Evolutionary conservation across 208 protist genomes (phyloP), one percentile per base, ranked within the genome.

Genomic region (Trypanosomatidae sp.): DNA sequence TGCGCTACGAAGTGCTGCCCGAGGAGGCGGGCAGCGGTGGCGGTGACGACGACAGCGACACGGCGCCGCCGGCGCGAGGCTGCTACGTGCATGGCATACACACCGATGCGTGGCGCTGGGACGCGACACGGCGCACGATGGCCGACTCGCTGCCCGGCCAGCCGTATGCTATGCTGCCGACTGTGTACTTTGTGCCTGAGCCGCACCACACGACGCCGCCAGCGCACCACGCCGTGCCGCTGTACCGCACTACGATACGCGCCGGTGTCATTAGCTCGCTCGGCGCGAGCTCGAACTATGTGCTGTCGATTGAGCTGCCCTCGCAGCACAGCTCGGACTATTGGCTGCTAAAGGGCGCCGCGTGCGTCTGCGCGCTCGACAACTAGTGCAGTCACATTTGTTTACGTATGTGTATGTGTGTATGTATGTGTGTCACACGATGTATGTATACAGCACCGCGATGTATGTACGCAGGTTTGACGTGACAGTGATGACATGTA

Each of bases 81-180:
- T 96, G 94, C 51, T 98, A 96, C 61, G 87, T 99, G 18, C 78
- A 96, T 60, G 97, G 97, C 30, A 76, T 99, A 18, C 98, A 85
- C 64, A 72, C 97, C 0, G 96, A 99, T 61, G 90, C 95, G 19
- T 98, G 91, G 64, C 70, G 88, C 11, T 99, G 93, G 88, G 93
- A 98, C 69, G 4, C 45, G 0, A 48, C 64, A 19, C 48, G 16
- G 20, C 37, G 55, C 2, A 50, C 76, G 11, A 85, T 99, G 58
- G 70, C 65, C 13, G 95, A 98, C 39, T 82, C 85, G 13, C 62
- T 87, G 22, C 80, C 88, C 10, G 83, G 82, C 7, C 85, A 96
- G 59, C 83, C 94, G 47, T 86, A 92, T 66, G 64, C 61, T 5
- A 49, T 47, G 27, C 65, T 98, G 52, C 95, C 96, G 22, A 72